Evolutionary conservation across 352 stramenopile species (phyloP).

Genomic region (Phytophthora capsici): DNA sequence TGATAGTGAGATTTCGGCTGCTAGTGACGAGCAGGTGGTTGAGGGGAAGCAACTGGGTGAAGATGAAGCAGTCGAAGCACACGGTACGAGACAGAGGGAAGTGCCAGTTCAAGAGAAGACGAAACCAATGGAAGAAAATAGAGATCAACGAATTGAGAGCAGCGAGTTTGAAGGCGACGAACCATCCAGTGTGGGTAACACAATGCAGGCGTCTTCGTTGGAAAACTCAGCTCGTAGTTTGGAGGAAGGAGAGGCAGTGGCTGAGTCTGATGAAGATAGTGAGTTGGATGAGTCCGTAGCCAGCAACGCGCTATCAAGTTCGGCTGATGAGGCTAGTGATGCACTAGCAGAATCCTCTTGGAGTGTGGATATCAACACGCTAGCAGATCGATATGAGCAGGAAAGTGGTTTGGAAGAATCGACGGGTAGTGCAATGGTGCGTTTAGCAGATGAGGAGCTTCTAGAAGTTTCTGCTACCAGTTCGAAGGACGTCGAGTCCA

Average conservation of each 20-base stretch:
- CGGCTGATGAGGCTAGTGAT: neutral
- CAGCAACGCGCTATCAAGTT: neutral
- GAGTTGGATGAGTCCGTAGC: conserved; percentile 8
- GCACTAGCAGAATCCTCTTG: neutral
- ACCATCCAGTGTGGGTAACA: too few species aligned
- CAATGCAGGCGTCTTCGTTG: neutral
- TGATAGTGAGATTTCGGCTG: conserved; percentile 7
- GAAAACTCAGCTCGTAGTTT: neutral
- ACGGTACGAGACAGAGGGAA: neutral
- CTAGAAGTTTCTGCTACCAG: conserved; percentile 1
- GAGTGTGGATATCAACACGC: neutral
- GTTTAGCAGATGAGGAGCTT: neutral
- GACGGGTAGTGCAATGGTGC: neutral
- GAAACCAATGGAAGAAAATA: too few species aligned
- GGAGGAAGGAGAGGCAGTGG: neutral
- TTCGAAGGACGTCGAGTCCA: neutral
- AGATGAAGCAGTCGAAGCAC: neutral
- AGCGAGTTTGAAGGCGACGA: too few species aligned
- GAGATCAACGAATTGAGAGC: too few species aligned
- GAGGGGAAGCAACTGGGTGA: neutral
- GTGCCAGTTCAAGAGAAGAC: too few species aligned
- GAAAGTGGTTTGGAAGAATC: neutral
- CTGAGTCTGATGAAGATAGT: conserved; percentile 1
- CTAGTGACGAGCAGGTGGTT: neutral
- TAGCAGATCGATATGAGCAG: neutral